Evolutionary conservation across 2,329 filamentous ascomycete genomes (phyloP), one percentile per base, ranked within the genome.

Genomic region (Elsinoe necatrix): DNA sequence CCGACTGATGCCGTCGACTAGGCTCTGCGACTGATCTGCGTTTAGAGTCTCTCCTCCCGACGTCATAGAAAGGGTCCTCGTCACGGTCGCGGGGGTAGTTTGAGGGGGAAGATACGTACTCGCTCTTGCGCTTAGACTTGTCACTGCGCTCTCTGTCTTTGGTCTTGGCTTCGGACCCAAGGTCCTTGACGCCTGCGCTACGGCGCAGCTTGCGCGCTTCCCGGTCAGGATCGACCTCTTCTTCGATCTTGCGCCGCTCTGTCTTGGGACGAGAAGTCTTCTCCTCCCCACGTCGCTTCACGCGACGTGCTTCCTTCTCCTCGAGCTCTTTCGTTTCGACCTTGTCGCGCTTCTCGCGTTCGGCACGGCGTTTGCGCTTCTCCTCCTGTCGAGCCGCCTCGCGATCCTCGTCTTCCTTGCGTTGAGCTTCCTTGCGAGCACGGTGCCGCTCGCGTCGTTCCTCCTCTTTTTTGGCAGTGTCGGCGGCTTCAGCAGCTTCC

Each of bases 401-500:
- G 37, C 66, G 65, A 45, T 72, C 70, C 20, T 61, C 56, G 12
- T 60, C 58, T 16, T 60, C 58, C 25, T 54, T 48, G 67, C 66
- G 21, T 65, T 67, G 35, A 64, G 67, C 61, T 68, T 71, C 65
- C 68, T 69, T 59, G 70, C 68, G 25, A 67, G 63, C 42, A 63
- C 63, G 48, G 65, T 70, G 67, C 34, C 67, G 68, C 51, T 72
- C 69, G 34, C 69, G 68, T 37, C 69, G 67, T 41, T 69, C 65
- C 43, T 69, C 68, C 42, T 67, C 66, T 60, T 66, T 69, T 41
- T 63, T 65, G 31, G 71, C 70, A 14, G 62, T 65, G 42, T 71
- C 70, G 29, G 71, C 69, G 3, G 66, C 70, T 43, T 75, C 72
- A 29, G 68, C 69, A 56, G 71, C 72, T 56, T 73, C 69, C 12